These are phyloP conservation scores for Salix koriyanagi DNA, from an alignment of 345 rosid genomes.

Conservation along the genomic window DNA sequence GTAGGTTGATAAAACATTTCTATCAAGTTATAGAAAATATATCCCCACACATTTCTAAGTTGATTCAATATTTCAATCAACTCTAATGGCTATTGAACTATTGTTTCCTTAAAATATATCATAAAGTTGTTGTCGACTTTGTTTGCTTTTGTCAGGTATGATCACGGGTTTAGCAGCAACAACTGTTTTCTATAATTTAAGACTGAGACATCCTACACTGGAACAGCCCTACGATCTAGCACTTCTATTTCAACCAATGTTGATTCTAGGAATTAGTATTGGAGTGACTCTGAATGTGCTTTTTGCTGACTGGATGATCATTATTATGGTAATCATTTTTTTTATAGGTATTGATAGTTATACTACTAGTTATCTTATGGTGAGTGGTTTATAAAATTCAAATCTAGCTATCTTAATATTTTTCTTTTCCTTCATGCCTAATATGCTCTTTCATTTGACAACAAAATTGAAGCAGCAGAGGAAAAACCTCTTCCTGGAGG, in stretches of 20 bases:
- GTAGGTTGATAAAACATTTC: too few species aligned
- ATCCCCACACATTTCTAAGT: neutral
- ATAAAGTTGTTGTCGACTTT: neutral
- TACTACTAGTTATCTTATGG: too few species aligned
- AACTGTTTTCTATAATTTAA: constrained; percentile 38
- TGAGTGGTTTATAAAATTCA: too few species aligned
- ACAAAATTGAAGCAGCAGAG: constrained; percentile 18
- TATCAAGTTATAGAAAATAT: neutral
- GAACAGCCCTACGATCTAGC: constrained; percentile 50
- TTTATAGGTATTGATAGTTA: constrained; percentile 11
- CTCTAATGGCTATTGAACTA: neutral
- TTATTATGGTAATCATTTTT: constrained; percentile 39
- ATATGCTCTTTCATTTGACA: constrained; percentile 16
- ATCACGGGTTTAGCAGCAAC: constrained; percentile 43
- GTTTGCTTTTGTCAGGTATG: constrained; percentile 31
- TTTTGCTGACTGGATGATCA: constrained; percentile 54
- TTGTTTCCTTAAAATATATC: neutral
- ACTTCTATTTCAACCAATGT: constrained; percentile 47
- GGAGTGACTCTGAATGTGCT: constrained; percentile 46
- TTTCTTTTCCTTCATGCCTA: neutral
- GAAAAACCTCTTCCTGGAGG: constrained; percentile 23
- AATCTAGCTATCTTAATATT: too few species aligned
- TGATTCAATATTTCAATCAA: neutral
- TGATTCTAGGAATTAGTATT: constrained; percentile 46
- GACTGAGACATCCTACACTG: constrained; percentile 45